Evolutionary conservation across 768 basidiomycete species (phyloP).

Genomic region (Russula compacta): DNA sequence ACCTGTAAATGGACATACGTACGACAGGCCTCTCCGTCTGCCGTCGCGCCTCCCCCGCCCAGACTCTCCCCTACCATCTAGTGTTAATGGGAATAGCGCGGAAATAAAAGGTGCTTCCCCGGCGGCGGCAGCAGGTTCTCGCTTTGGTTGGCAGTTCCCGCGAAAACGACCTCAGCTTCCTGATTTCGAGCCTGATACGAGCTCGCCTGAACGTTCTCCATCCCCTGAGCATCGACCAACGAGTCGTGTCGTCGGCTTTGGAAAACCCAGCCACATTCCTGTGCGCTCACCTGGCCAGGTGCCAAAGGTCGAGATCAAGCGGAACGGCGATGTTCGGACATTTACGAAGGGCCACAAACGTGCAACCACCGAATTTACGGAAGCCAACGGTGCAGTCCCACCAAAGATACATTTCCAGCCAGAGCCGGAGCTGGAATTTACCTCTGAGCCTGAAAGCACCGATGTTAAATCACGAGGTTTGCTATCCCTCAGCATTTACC

Average conservation of each 20-base stretch:
- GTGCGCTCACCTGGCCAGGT: slow-evolving; percentile 33
- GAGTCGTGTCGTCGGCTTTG: slow-evolving; percentile 22
- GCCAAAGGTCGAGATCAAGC: slow-evolving; percentile 19
- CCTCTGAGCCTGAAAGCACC: background rate
- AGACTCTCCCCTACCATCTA: slow-evolving; percentile 5
- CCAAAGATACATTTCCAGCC: slow-evolving; percentile 18
- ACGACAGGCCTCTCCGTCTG: background rate
- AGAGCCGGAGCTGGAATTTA: background rate
- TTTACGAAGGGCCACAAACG: slow-evolving; percentile 24
- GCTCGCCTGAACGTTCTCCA: slow-evolving; percentile 22
- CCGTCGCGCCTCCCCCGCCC: background rate
- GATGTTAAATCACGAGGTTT: slow-evolving; percentile 4
- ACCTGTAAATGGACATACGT: background rate
- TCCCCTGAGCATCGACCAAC: slow-evolving; percentile 22
- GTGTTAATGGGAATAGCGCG: slow-evolving; percentile 1
- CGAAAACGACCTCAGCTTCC: slow-evolving; percentile 29
- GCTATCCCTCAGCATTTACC: slow-evolving; percentile 16
- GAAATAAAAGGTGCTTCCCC: slow-evolving; percentile 2
- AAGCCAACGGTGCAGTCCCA: slow-evolving; percentile 23
- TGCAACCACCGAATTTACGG: slow-evolving; percentile 24
- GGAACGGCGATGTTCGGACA: slow-evolving; percentile 17
- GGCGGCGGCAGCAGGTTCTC: slow-evolving; percentile 18
- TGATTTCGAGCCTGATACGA: slow-evolving; percentile 32
- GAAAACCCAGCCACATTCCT: slow-evolving; percentile 36
- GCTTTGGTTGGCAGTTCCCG: slow-evolving; percentile 35